Base-by-base conservation (phyloP, 306 rosid species). In the Quercus rubra region DNA sequence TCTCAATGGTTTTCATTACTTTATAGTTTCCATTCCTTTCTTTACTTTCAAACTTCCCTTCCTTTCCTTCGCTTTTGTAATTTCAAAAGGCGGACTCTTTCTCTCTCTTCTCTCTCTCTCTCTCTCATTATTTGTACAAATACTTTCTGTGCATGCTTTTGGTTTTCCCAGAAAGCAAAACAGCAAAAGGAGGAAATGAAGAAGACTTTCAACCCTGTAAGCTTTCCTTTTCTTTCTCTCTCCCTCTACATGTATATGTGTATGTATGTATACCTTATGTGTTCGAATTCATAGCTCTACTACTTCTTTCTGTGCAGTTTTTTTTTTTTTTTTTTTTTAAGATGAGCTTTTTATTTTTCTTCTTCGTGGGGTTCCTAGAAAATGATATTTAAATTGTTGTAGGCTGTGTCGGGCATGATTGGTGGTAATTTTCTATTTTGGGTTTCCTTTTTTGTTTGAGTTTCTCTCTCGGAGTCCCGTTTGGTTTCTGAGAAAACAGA, bases 191-290 rank as follows among this genome's bases (percentile, higher is more conserved):
- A 9, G 74, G 19, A 4, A 73, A 89, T 86, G 88, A 89, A 86
- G 73, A 57, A 83, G 74, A 57, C 84, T 85, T 76, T 76, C 75
- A 73, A 75, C 83, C 74, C 84, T 70, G 84, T 89, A 80, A 84
- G 82, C 73, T 83, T 19, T 30, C 27, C 33, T 31, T 74, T 25
- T 19, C 61, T 79, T 13, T n/a, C 18, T 49, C 4, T 41, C 19
- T 76, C 57, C 0, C 15, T 4, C 31, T 41, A 20, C 28, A 21
- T 59, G 38, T 35, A 4, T 27, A 18, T 15, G 59, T 28, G 4
- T 75, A 8, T 79, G 55, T 70, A 18, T 41, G 56, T 15, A 18
- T 52, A 38, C 58, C n/a, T 78, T 61, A 31, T 18, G 21, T 3
- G 51, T 25, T 25, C 4, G 41, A 70, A 18, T 33, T 67, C 27